Percentiles rank a stretch among this genome's conserved stretches.
Evolutionary conservation across 2,329 filamentous ascomycete genomes (phyloP).

Genomic region (Ilyonectria sp.): DNA sequence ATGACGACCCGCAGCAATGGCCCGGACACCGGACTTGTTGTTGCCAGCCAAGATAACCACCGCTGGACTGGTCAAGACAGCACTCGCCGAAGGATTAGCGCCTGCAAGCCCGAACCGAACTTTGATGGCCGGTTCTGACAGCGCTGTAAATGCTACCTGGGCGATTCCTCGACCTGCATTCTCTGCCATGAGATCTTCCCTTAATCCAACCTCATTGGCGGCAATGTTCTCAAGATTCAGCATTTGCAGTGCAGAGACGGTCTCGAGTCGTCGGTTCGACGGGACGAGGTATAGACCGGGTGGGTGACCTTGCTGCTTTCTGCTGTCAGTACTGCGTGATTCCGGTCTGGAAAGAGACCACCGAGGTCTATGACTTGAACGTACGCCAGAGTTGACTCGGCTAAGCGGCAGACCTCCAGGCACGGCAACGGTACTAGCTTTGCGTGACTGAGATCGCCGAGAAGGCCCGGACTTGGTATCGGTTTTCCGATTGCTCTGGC

Average conservation of each 20-base stretch:
- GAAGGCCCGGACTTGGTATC: slow-evolving; percentile 67
- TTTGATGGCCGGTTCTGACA: slow-evolving; percentile 74
- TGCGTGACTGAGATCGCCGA: slow-evolving; percentile 70
- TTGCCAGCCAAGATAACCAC: slow-evolving; percentile 93
- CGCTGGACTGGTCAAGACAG: slow-evolving; percentile 54
- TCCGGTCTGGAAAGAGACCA: slow-evolving; percentile 51
- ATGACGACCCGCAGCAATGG: slow-evolving; percentile 88
- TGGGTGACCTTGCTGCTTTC: slow-evolving; percentile 55
- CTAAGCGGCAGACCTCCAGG: slow-evolving; percentile 58
- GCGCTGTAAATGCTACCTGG: slow-evolving; percentile 81
- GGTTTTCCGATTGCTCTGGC: slow-evolving; percentile 64
- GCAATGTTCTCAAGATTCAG: slow-evolving; percentile 93
- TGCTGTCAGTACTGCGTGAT: slow-evolving; percentile 52
- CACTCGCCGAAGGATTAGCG: slow-evolving; percentile 51
- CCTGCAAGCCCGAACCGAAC: slow-evolving; percentile 64
- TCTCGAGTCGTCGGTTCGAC: slow-evolving; percentile 72
- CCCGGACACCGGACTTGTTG: slow-evolving; percentile 88
- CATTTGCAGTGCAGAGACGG: slow-evolving; percentile 85
- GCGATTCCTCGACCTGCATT: slow-evolving; percentile 92
- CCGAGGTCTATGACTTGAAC: slow-evolving; percentile 52
- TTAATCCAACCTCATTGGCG: slow-evolving; percentile 87
- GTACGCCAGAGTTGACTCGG: slow-evolving; percentile 65
- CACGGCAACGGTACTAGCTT: slow-evolving; percentile 62
- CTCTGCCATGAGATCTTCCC: slow-evolving; percentile 91
- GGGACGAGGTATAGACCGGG: slow-evolving; percentile 68